These are phyloP conservation scores for Naematelia encephala DNA, from an alignment of 768 basidiomycete genomes.

Conservation along the genomic window DNA sequence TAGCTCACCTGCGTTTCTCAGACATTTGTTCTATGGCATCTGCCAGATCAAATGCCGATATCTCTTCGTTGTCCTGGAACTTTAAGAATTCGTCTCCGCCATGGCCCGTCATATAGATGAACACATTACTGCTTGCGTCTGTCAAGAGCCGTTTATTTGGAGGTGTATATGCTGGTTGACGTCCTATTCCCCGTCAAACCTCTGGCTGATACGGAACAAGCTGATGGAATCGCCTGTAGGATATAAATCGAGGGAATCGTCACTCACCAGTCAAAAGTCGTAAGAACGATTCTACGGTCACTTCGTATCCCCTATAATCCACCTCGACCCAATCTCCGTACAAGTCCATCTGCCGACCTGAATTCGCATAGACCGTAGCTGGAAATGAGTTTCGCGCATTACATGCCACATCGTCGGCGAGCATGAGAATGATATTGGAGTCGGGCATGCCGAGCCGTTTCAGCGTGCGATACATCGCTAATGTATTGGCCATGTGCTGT, in stretches of 20 bases:
- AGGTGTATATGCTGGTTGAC: slow-evolving; percentile 77
- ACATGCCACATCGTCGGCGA: slow-evolving; percentile 93
- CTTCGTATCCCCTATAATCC: slow-evolving; percentile 96
- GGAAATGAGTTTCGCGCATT: slow-evolving; percentile 89
- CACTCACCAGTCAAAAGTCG: slow-evolving; percentile 79
- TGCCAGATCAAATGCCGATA: slow-evolving; percentile 93
- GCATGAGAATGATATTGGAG: slow-evolving; percentile 98
- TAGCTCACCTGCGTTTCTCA: slow-evolving; percentile 78
- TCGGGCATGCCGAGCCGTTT: slow-evolving; percentile 97
- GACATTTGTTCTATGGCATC: slow-evolving; percentile 99
- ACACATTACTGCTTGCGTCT: slow-evolving; percentile 78
- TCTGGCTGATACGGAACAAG: too few relatives aligned
- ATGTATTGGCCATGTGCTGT: slow-evolving; percentile 98
- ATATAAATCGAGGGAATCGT: too few relatives aligned
- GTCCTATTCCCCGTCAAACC: slow-evolving; percentile 56
- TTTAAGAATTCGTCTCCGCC: slow-evolving; percentile 98
- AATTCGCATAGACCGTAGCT: slow-evolving; percentile 86
- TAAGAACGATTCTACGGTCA: slow-evolving; percentile 94
- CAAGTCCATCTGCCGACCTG: slow-evolving; percentile 74
- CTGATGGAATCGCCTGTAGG: too few relatives aligned
- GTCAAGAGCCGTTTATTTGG: slow-evolving; percentile 87
- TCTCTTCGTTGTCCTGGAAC: slow-evolving; percentile 98
- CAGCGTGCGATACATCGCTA: slow-evolving; percentile 98
- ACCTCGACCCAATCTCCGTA: slow-evolving; percentile 98
- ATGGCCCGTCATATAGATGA: slow-evolving; percentile 97